Evolutionary conservation across 1,284 basidiomycete species (phyloP).

Genomic region (Papiliotrema flavescens): DNA sequence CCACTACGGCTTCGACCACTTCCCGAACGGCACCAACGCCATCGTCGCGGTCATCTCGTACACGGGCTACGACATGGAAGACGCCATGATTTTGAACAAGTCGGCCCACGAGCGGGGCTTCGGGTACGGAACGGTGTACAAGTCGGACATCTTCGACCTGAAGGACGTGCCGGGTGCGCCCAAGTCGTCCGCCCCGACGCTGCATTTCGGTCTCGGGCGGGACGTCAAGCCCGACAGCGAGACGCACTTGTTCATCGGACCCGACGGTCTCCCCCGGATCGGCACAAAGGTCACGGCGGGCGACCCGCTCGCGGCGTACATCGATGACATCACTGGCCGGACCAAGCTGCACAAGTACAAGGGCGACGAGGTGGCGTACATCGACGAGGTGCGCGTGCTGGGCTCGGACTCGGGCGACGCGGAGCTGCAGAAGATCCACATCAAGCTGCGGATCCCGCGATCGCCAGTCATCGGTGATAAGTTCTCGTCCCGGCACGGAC

Average conservation of each 20-base stretch:
- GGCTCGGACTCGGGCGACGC: slow-evolving; percentile 83
- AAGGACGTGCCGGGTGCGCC: slow-evolving; percentile 70
- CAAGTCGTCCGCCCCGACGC: slow-evolving; percentile 57
- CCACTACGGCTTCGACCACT: slow-evolving; percentile 97
- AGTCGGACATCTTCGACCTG: slow-evolving; percentile 87
- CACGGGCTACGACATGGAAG: slow-evolving; percentile 99
- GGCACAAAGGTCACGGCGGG: slow-evolving; percentile 71
- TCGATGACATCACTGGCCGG: slow-evolving; percentile 77
- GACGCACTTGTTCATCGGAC: slow-evolving; percentile 66
- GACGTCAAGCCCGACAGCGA: slow-evolving; percentile 64
- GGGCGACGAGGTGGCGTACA: slow-evolving; percentile 86
- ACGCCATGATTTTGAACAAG: slow-evolving; percentile 99
- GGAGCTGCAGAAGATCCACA: slow-evolving; percentile 88
- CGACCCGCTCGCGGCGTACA: slow-evolving; percentile 75
- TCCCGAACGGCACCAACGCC: slow-evolving; percentile 97
- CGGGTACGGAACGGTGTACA: slow-evolving; percentile 95
- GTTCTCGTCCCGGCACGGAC: slow-evolving; percentile 97
- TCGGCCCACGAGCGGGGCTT: slow-evolving; percentile 98
- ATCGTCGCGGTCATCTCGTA: slow-evolving; percentile 99
- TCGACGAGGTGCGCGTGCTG: slow-evolving; percentile 88
- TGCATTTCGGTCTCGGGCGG: slow-evolving; percentile 81
- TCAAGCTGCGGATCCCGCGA: slow-evolving; percentile 90
- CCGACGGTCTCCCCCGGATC: slow-evolving; percentile 79
- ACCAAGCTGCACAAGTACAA: slow-evolving; percentile 94
- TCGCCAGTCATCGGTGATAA: slow-evolving; percentile 98